These are phyloP conservation scores for Euphorbia schlechtendalii DNA, from an alignment of 441 rosid species.

Conservation along the genomic window DNA sequence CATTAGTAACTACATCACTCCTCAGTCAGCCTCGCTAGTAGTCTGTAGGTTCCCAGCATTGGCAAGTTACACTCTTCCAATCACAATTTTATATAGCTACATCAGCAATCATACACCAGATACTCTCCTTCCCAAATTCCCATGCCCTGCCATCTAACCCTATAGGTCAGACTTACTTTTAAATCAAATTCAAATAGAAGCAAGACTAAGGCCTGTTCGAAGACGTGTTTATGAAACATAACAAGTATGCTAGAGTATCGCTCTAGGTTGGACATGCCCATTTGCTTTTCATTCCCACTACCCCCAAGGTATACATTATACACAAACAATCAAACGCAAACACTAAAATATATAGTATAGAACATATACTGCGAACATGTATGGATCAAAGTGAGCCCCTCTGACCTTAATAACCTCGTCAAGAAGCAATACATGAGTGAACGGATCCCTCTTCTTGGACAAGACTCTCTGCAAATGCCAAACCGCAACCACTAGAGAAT, in stretches of 20 bases:
- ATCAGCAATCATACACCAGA: neutral
- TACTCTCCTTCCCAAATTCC: too few species aligned
- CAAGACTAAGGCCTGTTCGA: neutral
- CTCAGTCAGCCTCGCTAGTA: neutral
- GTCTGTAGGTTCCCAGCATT: neutral
- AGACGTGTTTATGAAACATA: neutral
- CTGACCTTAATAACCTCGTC: slow-evolving; percentile 89
- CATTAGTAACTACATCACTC: neutral
- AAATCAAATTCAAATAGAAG: neutral
- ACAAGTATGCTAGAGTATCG: neutral
- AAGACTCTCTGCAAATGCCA: slow-evolving; percentile 98
- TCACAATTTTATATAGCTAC: neutral
- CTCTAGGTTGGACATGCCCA: neutral
- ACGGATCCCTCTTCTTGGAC: slow-evolving; percentile 95
- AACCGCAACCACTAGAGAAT: slow-evolving; percentile 67
- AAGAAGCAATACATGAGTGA: slow-evolving; percentile 83
- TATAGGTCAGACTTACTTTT: neutral
- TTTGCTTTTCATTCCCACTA: neutral
- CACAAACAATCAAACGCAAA: neutral
- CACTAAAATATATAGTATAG: neutral
- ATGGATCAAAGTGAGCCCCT: neutral
- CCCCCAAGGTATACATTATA: neutral
- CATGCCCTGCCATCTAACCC: neutral
- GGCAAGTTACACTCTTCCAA: neutral
- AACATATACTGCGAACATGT: neutral